A percentile compares a stretch with the other conserved stretches of the same genome.
Conservation (phyloP, 352 stramenopile genomes). For the Globisporangium cylindrosporum region DNA sequence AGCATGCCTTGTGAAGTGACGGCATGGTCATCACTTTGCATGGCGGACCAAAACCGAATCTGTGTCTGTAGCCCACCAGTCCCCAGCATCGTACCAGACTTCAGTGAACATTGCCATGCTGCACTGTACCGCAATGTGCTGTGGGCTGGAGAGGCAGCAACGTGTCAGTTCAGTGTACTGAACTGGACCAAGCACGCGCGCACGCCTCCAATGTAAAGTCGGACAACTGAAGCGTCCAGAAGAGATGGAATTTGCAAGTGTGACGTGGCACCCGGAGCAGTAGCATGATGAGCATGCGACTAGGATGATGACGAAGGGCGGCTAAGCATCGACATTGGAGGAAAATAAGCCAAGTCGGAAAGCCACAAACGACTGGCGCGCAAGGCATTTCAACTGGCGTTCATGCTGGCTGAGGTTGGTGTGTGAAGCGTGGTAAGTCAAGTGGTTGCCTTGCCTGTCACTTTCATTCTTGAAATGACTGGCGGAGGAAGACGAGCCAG, state of each 20-base stretch:
- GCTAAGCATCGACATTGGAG: neutral
- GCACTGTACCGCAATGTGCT: neutral
- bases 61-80: neutral
- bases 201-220: too few species aligned
- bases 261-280: neutral
- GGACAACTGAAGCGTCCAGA: neutral
- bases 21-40: neutral
- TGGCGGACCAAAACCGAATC: neutral
- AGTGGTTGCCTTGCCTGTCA: neutral
- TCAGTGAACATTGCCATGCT: neutral
- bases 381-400: neutral
- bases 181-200: neutral
- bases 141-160: neutral
- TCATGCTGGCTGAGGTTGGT: neutral
- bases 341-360: neutral
- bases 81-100: neutral
- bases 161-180: neutral
- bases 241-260: neutral
- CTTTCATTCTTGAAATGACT: neutral
- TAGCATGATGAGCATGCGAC: neutral
- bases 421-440: neutral
- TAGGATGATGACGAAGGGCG: neutral
- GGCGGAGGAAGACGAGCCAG: neutral
- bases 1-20: neutral
- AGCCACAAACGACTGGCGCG: neutral